Base-by-base conservation (phyloP, 2,329 filamentous ascomycete species). In the Xylariaceae sp. region DNA sequence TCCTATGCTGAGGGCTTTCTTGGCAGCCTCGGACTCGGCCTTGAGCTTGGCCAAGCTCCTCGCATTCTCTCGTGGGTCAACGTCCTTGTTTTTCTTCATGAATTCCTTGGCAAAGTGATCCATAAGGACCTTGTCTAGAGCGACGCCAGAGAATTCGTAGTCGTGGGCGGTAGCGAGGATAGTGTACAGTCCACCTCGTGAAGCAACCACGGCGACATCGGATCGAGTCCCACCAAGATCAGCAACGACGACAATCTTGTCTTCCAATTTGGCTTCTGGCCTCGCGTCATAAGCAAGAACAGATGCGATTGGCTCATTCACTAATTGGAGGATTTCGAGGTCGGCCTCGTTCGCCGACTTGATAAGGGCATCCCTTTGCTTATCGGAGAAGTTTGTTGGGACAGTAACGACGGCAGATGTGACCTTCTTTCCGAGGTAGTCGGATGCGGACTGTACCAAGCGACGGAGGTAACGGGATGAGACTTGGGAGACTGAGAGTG, bases 51-150 rank as follows among this genome's bases (percentile, higher is more conserved):
- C 90, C 56, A 96, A 71, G 57, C 86, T 85, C 57, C 83, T 83
- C 41, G 83, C 75, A 63, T 93, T 88, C 61, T 83, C 78, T 54
- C 90, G 80, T 17, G 93, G 93, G 66, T 97, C 93, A 43, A 80
- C 80, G 28, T 66, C 68, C 71, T 83, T 85, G 78, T 97, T 81
- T 78, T 95, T 95, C 80, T 98, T 97, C 61, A 93, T 79, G 71
- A 98, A 98, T 69, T 98, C 93, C 77, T 98, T 98, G 56, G 91
- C 87, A 56, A 97, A 96, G 74, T 96, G 85, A 64, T 98, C 91
- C 64, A 95, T 87, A 44, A 98, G 77, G 37, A 91, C 85, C 64
- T 93, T 79, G 72, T 98, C 93, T 43, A 98, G 76, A 52, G 89
- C 83, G 28, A 81, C 76, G 60, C 93, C 93, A 42, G 87, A 83